Evolutionary conservation across 768 basidiomycete species (phyloP).

Genomic region (Rhodotorula taiwanensis): DNA sequence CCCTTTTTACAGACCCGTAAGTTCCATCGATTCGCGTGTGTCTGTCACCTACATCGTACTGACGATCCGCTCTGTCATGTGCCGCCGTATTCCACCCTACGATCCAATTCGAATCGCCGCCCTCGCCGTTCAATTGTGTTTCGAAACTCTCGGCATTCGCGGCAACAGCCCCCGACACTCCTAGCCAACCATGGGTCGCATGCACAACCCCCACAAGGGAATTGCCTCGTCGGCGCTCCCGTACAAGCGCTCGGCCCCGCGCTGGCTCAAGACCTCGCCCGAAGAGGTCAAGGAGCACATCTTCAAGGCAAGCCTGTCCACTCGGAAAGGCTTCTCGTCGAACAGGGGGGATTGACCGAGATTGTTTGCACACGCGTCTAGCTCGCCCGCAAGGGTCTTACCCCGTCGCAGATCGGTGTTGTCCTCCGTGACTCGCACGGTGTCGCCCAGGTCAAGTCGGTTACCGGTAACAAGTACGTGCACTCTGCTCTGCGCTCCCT

Average conservation of each 20-base stretch:
- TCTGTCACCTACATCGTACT: not conserved
- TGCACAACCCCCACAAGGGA: constrained; percentile 98
- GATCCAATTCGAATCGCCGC: no score
- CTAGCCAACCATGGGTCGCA: constrained; percentile 38
- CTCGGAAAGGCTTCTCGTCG: not conserved
- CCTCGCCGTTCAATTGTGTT: not conserved
- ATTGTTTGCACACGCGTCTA: no score
- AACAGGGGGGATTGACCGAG: no score
- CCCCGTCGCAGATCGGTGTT: constrained; percentile 97
- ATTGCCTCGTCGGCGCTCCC: constrained; percentile 96
- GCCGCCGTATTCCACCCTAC: no score
- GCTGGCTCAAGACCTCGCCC: constrained; percentile 93
- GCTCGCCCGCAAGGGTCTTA: constrained; percentile 94
- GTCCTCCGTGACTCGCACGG: constrained; percentile 96
- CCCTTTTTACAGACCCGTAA: not conserved
- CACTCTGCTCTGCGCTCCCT: no score
- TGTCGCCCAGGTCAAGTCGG: constrained; percentile 93
- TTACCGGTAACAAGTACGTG: constrained; percentile 99
- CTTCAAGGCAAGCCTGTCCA: no score
- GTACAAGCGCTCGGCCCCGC: constrained; percentile 86
- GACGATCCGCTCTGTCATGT: no score
- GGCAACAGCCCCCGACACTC: constrained; percentile 27
- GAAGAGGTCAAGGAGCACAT: constrained; percentile 95
- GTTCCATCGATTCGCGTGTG: not conserved
- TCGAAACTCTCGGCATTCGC: no score